Base-by-base conservation (phyloP, 192 early-diverging fungal species). In the Backusella westeae region DNA sequence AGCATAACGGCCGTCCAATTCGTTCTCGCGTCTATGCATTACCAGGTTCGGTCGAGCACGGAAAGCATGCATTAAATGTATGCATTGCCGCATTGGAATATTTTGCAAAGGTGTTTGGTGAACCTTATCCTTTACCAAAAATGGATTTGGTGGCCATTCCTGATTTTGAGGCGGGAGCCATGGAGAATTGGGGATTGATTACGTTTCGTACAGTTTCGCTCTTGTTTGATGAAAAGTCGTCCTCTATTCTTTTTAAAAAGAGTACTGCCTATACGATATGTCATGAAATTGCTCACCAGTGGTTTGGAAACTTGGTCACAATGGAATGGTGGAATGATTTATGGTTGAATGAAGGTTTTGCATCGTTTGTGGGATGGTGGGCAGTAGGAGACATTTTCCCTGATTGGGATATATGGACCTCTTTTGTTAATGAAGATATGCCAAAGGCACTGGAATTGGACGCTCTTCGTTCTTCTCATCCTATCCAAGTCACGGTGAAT, bases 181-280 rank as follows among this genome's bases (percentile, higher is more conserved):
- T 98, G 97, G 96, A 97, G 85, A 98, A 98, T 87, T 99, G 97
- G 97, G 97, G 97, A 72, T 83, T 98, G 41, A 89, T 99, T 44
- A 99, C 97, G 4, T 98, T 94, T 80, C 90, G 96, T 59, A 91
- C 94, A 23, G 87, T 93, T 26, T 90, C 89, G 10, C 84, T 99
- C 34, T 83, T 99, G 17, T 93, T 92, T 79, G 95, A 97, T 84
- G 91, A 91, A 74, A 89, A 92, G 77, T 87, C 82, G 10, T 92
- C 94, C 29, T 89, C 89, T 75, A 89, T 90, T 32, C 84, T 82
- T 41, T 89, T 88, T 77, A 98, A 96, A 86, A 89, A 95, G 82
- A 84, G 87, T 36, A 91, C 96, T 74, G 94, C 96, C 36, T 94
- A 95, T 73, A 93, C 92, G 15, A 92, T 99, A 9, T 93, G 91